phyloP scores from a whole-genome alignment of 192 early-diverging fungal species.

The Linnemannia schmuckeri region DNA sequence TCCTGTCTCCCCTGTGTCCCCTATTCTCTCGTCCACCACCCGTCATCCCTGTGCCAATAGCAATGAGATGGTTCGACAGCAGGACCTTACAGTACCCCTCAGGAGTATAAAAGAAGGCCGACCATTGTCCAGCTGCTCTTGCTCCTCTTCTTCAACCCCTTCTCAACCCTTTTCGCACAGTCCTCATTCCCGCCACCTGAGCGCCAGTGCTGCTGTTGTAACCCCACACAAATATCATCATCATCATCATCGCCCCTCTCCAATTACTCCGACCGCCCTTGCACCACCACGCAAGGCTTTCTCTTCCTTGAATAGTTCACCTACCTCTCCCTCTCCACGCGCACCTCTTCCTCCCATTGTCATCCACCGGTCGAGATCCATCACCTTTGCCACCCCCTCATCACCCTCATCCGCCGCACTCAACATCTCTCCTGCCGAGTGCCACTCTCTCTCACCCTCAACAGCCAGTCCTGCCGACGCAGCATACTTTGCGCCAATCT shows the following conservation, averaged over 20 bases:
- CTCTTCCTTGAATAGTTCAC: background rate
- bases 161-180: background rate
- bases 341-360: constrained; percentile 24
- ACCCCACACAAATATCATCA: background rate
- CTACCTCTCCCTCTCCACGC: constrained; percentile 1
- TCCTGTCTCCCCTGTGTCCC: background rate
- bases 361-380: constrained; percentile 35
- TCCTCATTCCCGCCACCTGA: constrained; percentile 17
- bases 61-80: background rate
- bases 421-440: constrained; percentile 54
- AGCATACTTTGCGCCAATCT: constrained; percentile 15
- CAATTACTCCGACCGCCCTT: background rate
- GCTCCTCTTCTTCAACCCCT: background rate
- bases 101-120: background rate
- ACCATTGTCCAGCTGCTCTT: background rate
- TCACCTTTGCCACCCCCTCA: constrained; percentile 20
- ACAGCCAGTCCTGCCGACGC: constrained; percentile 34
- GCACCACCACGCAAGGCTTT: constrained; percentile 1
- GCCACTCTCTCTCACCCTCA: constrained; percentile 40
- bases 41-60: constrained; percentile 1
- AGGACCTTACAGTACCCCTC: too few relatives aligned
- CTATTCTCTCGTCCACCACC: background rate
- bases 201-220: background rate
- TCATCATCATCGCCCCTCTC: background rate
- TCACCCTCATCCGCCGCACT: constrained; percentile 31